Evolutionary conservation across 345 rosid genomes (phyloP), one percentile per base, ranked within the genome.

Genomic region (Sonneratia caseolaris): DNA sequence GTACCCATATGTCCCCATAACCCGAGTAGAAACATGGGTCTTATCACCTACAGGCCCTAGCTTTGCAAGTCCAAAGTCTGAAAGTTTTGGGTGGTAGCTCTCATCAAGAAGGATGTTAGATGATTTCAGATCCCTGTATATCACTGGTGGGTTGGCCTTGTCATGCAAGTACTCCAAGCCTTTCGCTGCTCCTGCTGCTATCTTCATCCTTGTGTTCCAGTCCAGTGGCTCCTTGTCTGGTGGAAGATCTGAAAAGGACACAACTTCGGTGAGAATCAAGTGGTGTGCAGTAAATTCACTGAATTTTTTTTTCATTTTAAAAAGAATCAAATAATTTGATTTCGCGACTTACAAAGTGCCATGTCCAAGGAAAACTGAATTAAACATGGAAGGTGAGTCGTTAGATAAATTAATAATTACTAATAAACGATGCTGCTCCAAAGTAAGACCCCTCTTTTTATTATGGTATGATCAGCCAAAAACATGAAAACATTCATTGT

Each of bases 1-100:
- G 72, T 94, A 95, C 75, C 97, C 99, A 55, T 95, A 90, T n/a
- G 99, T 95, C 15, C 99, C 99, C 99, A 95, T 95, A 70, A 95
- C 99, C 71, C 99, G 95, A 6, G 98, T 94, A 11, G 97, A 95
- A 78, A 95, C 99, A 51, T 95, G 99, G 67, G 99, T 92, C 78
- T 95, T 90, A 76, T 95, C 99, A 32, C 99, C 99, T 56, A 95
- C 99, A 42, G 99, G 99, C 15, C 99, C 99, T 49, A 95, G 79
- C 77, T 92, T 95, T 45, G 99, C 99, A 68, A 95, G 88, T 67
- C 99, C 99, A 4, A 95, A 95, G 83, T 95, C 99, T 3, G 99
- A 95, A 75, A 95, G 73, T 83, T 95, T 95, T 9, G 99, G 99
- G 73, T 92, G 96, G 71, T 76, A 92, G 32, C 91, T 92, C 76